Evolutionary conservation across 129 eudicot species (phyloP), one percentile per base, ranked within the genome.

Genomic region (Ambrosia trifida): DNA sequence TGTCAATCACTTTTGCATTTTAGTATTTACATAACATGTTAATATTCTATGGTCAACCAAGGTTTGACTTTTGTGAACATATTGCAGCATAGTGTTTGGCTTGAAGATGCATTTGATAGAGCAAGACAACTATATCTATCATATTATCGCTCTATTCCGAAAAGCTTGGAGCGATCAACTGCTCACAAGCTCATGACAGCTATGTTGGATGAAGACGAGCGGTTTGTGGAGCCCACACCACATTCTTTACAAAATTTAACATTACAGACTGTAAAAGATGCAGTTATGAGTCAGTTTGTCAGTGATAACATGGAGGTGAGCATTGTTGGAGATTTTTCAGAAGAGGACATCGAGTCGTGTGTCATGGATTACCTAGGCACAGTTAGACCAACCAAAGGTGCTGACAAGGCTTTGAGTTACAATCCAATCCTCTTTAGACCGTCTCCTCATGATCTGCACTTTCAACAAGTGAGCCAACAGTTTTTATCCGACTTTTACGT

Each of bases 201-300:
- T 6, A 95, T 95, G 99, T 80, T 90, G 73, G 83, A 90, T 84
- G 97, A 89, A 81, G 99, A 95, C 75, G 99, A 90, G 68, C 88
- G 99, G 31, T 95, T 95, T 77, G 99, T 95, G n/a, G 99, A 95
- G 83, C 99, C 99, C 59, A 90, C 99, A 54, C 99, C 99, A 18
- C 73, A 83, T 62, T 90, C 97, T 9, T 81, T 95, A 78, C 86
- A 95, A 76, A 86, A 83, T 10, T 77, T 95, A 72, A 85, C 97
- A 14, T 62, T 95, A 40, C 84, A 90, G 69, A 78, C 82, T 31
- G 99, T 95, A 49, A 95, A 79, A 85, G 96, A 88, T 74, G 99
- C 97, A 33, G 99, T 95, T 24, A 90, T 95, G 99, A 84, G 33
- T 72, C 99, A 95, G 78, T 95, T 95, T 80, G 88, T 86, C 58